These are phyloP conservation scores for Phaeolepiota aurea DNA, from an alignment of 768 basidiomycete genomes.

Conservation along the genomic window DNA sequence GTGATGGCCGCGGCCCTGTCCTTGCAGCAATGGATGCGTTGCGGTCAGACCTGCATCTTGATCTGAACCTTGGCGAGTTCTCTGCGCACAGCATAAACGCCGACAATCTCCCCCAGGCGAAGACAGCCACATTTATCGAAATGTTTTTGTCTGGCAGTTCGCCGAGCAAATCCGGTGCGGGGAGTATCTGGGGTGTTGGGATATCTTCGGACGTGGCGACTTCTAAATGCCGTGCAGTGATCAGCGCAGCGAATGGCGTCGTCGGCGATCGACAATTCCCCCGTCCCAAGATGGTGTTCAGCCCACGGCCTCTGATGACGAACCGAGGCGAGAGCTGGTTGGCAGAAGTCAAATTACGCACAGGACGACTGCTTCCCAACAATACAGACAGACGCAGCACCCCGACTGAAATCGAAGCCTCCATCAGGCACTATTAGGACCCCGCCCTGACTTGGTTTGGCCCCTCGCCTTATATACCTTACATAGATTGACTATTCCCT, in stretches of 20 bases:
- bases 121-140: slow-evolving; percentile 74
- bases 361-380: slow-evolving; percentile 11
- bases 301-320: slow-evolving; percentile 8
- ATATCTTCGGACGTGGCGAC: slow-evolving; percentile 66
- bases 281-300: slow-evolving; percentile 16
- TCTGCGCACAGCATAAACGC: slow-evolving; percentile 58
- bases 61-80: slow-evolving; percentile 65
- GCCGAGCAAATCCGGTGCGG: slow-evolving; percentile 43
- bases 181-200: slow-evolving; percentile 61
- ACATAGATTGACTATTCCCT: too few relatives aligned
- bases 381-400: slow-evolving; percentile 1
- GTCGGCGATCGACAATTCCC: slow-evolving; percentile 47
- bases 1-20: slow-evolving; percentile 74
- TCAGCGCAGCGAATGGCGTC: slow-evolving; percentile 62
- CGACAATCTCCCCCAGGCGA: slow-evolving; percentile 20
- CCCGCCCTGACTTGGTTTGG: too few relatives aligned
- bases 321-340: slow-evolving; percentile 13
- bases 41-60: slow-evolving; percentile 49
- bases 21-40: slow-evolving; percentile 75
- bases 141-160: slow-evolving; percentile 43
- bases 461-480: too few relatives aligned
- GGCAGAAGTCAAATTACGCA: slow-evolving; percentile 12
- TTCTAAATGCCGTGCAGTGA: slow-evolving; percentile 65
- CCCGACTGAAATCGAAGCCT: not conserved
- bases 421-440: too few relatives aligned